Base-by-base conservation (phyloP, 768 basidiomycete genomes). In the Rhodosporidiobolus odoratus region DNA sequence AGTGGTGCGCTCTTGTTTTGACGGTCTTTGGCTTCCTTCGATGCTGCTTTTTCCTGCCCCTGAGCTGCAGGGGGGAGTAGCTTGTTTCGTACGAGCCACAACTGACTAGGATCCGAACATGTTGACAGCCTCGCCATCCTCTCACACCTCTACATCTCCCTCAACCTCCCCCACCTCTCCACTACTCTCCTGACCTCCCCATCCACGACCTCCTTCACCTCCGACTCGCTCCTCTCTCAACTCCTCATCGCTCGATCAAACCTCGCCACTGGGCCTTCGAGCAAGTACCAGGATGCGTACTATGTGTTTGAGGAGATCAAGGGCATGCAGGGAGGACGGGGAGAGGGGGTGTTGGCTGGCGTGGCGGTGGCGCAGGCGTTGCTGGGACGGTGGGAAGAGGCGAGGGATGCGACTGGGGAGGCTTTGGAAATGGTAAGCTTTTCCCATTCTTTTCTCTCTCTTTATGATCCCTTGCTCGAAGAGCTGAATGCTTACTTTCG, bases 241-340 rank as follows among this genome's bases (percentile, higher is more conserved):
- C 63, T 74, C n/a, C 62, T 74, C 27, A 35, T 59, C 59, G 73
- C 73, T 10, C 69, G 73, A 1, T 68, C 73, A 1, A 58, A 65
- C 58, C 73, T 74, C 63, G 62, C 69, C 2, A 48, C 62, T 4
- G 73, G 73, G n/a, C 69, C 73, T 37, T 23, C 59, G 16, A 9
- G 2, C 25, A 74, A 74, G 62, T 76, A 76, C 59, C 75, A 77
- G 61, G 65, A 76, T 48, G 75, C 76, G 37, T 77, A 75, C 67
- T 77, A 77, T 63, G 74, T 75, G 27, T 77, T 73, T 58, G 76
- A 77, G 58, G 76, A 77, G 63, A 65, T 76, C 62, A 69, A 73
- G 47, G 66, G 72, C 19, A 63, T 75, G 68, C 76, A 76, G 37
- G 71, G 73, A 23, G 76, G 75, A 2, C 58, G 75, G 2, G 75